Evolutionary conservation across 768 basidiomycete genomes (phyloP), one percentile per base, ranked within the genome.

Genomic region (Amanita subjunquillea): DNA sequence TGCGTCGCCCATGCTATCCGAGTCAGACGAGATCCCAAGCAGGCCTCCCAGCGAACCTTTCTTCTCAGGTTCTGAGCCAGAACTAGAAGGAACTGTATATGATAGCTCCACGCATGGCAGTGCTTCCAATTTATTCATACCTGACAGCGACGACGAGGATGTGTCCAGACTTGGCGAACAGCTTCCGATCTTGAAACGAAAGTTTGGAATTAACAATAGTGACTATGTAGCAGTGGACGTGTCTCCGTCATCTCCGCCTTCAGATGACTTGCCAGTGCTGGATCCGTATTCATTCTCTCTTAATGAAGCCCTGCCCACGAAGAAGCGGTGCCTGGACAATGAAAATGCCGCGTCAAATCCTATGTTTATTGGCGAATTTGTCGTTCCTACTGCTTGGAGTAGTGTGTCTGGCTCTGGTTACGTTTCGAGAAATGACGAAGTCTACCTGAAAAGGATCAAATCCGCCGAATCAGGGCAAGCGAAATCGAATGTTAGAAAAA

Each of bases 341-440:
- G 22, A 37, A 27, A 13, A 10, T 17, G 10, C 17, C 10, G 20
- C 17, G 4, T 13, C n/a, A 17, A 4, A 54, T 10, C 70, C 72
- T 1, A 70, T 64, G 9, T 89, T 85, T 60, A 58, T 90, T 25
- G 87, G 87, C 9, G 83, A 82, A 46, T 71, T 88, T 47, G 55
- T 88, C 8, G 75, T 88, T 22, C 74, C 76, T 20, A 83, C 86
- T 59, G 87, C 85, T 8, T 90, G 85, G 85, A 87, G 85, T 56
- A 89, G 82, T 38, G 83, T 77, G 12, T 83, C 78, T 46, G 87
- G 87, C 1, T 79, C 74, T 58, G 83, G 83, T 3, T 87, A 88
- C 55, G 70, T 87, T 36, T 80, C 80, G 55, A 55, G 68, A 20
- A 77, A 78, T n/a, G 87, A 89, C n/a, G 62, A 72, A 22, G 67